A percentile compares a stretch with the other conserved stretches of the same genome.
Evolutionary conservation across 306 rosid species (phyloP).

Genomic region (Potentilla sterilis): DNA sequence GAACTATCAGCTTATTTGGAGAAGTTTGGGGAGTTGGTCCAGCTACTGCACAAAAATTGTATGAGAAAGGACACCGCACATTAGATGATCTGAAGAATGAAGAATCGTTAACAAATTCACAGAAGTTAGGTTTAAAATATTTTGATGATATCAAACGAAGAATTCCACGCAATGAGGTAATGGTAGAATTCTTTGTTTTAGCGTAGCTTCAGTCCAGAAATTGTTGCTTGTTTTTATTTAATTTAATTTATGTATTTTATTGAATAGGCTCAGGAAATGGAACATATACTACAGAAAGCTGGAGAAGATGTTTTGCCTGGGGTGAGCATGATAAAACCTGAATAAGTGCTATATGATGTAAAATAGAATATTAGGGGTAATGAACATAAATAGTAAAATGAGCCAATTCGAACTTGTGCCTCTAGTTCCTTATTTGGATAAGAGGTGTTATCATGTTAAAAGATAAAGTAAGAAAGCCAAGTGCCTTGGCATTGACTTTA

Average conservation of each 20-base stretch:
- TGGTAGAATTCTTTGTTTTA: not conserved
- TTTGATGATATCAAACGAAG: slow-evolving; percentile 81
- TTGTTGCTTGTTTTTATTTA: slow-evolving; percentile 23
- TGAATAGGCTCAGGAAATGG: slow-evolving; percentile 86
- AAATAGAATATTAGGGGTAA: not conserved
- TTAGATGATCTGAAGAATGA: slow-evolving; percentile 74
- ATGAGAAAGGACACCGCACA: slow-evolving; percentile 78
- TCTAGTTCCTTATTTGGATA: not conserved
- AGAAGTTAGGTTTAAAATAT: slow-evolving; percentile 83
- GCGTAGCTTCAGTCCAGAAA: slow-evolving; percentile 3
- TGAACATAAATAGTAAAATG: not conserved
- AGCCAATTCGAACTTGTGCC: not conserved
- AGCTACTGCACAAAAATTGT: slow-evolving; percentile 82
- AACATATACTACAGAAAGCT: slow-evolving; percentile 55
- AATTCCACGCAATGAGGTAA: slow-evolving; percentile 83
- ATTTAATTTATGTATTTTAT: slow-evolving; percentile 16
- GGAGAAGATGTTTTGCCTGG: slow-evolving; percentile 75
- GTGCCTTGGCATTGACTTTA: slow-evolving; percentile 9
- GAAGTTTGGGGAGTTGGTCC: slow-evolving; percentile 98
- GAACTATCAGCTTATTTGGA: slow-evolving; percentile 80
- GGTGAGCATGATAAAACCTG: slow-evolving; percentile 46
- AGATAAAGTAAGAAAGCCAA: not conserved
- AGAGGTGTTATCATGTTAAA: not conserved
- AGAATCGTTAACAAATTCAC: slow-evolving; percentile 67
- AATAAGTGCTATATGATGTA: not conserved